Conservation (phyloP, 169 alveolate genomes). For the Cryptosporidium baileyi region DNA sequence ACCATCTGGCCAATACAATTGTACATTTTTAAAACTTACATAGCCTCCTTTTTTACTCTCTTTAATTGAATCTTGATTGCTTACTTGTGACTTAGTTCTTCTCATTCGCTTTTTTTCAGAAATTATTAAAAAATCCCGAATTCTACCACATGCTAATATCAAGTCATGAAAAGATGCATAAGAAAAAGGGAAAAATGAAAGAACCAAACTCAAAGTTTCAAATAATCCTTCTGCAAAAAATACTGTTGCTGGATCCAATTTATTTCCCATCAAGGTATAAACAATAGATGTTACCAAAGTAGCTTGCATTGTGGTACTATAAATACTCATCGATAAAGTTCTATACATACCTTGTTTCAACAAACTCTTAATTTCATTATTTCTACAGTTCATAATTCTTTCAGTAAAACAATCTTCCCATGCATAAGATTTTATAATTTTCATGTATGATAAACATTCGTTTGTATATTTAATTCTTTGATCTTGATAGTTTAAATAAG, state of each 20-base stretch:
- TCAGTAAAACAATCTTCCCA: constrained; percentile 83
- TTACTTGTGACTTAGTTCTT: background rate
- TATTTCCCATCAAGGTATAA: constrained; percentile 47
- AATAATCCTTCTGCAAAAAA: constrained; percentile 61
- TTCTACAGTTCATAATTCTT: constrained; percentile 76
- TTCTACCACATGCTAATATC: constrained; percentile 27
- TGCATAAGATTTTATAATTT: constrained; percentile 82
- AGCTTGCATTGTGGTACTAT: constrained; percentile 66
- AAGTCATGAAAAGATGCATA: constrained; percentile 58
- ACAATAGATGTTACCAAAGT: constrained; percentile 60
- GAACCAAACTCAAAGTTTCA: constrained; percentile 34
- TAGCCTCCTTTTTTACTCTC: background rate
- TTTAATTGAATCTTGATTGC: background rate
- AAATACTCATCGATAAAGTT: constrained; percentile 67
- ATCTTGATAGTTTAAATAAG: constrained; percentile 32
- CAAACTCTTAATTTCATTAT: constrained; percentile 74
- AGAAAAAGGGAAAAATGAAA: constrained; percentile 57
- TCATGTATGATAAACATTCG: constrained; percentile 73
- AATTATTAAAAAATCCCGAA: constrained; percentile 29
- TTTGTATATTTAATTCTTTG: constrained; percentile 47
- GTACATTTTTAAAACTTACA: constrained; percentile 30
- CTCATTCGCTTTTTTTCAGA: constrained; percentile 18
- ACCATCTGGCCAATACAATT: constrained; percentile 62
- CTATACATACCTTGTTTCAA: constrained; percentile 22
- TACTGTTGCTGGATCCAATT: constrained; percentile 52